Evolutionary conservation across 805 yeast genomes (phyloP), one percentile per base, ranked within the genome.

Genomic region (Alloascoidea hylecoeti): DNA sequence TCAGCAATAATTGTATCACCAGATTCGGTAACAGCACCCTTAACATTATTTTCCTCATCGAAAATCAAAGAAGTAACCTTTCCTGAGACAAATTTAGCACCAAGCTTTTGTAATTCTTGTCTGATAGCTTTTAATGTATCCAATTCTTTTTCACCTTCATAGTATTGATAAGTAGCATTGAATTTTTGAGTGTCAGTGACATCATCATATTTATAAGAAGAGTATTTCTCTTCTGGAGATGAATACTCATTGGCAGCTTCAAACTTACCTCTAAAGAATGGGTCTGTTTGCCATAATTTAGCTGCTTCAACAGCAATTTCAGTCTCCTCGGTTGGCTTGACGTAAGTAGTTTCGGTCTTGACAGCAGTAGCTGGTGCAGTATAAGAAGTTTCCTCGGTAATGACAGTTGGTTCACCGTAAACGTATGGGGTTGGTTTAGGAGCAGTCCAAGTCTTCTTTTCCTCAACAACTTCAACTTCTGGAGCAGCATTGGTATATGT

Each of bases 131-230:
- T n/a, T 9, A 23, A n/a, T 9, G 13, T 23, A 9, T 23, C 30
- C 30, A 9, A 9, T 23, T 9, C 13, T n/a, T 23, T 23, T 9
- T 9, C 13, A 9, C 30, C 30, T n/a, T 23, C 30, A n/a, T 23
- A 23, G 30, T 23, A 23, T 23, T 23, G 30, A n/a, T 23, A 23
- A n/a, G 9, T 23, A n/a, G 30, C 30, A 23, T n/a, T 23, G 30
- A 23, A n/a, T 23, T 23, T 23, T n/a, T 23, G 30, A n/a, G 9
- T n/a, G 30, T n/a, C 30, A n/a, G 9, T n/a, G n/a, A 23, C 30
- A n/a, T 23, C n/a, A n/a, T 23, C n/a, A 9, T n/a, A 23, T n/a
- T 23, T 23, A n/a, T 23, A 23, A 23, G 13, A 9, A 9, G 30
- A 9, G 30, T 23, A 23, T 23, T 23, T 23, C n/a, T 23, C 30